These are phyloP conservation scores for Metschnikowia noctiluminum DNA, from an alignment of 805 yeast species.

Conservation along the genomic window DNA sequence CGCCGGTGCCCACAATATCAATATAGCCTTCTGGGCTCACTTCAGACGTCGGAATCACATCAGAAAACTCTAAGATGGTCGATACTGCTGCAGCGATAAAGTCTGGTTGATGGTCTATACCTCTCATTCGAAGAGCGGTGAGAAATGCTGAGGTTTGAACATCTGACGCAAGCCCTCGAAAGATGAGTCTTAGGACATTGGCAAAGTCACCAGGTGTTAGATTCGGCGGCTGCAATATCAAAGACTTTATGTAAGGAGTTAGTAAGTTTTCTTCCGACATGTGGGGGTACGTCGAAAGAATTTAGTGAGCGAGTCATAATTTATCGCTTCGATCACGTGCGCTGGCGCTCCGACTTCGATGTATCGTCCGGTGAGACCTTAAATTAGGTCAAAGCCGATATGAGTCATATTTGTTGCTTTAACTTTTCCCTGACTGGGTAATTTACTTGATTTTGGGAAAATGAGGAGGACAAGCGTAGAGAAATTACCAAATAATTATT, in stretches of 20 bases:
- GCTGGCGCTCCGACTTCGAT: background rate
- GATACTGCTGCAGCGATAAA: conserved; percentile 83
- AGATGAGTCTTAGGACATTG: conserved; percentile 56
- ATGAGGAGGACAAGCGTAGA: no score
- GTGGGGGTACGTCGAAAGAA: background rate
- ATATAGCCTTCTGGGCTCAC: conserved; percentile 54
- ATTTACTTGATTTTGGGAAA: no score
- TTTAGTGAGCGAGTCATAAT: background rate
- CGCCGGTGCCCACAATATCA: conserved; percentile 98
- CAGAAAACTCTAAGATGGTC: conserved; percentile 66
- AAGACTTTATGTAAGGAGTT: conserved; percentile 62
- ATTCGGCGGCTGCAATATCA: conserved; percentile 57
- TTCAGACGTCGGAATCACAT: conserved; percentile 42
- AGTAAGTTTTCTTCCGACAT: conserved; percentile 26
- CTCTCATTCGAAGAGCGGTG: conserved; percentile 68
- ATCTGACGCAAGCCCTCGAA: conserved; percentile 59
- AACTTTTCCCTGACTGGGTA: no score
- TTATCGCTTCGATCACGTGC: background rate
- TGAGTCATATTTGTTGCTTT: no score
- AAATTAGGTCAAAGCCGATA: no score
- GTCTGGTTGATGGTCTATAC: conserved; percentile 76
- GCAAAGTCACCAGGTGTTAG: conserved; percentile 64
- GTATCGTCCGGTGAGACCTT: background rate
- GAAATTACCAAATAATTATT: no score
- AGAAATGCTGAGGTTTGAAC: conserved; percentile 77